phyloP scores from a whole-genome alignment of 345 rosid genomes.

The Euphorbia lathyris region DNA sequence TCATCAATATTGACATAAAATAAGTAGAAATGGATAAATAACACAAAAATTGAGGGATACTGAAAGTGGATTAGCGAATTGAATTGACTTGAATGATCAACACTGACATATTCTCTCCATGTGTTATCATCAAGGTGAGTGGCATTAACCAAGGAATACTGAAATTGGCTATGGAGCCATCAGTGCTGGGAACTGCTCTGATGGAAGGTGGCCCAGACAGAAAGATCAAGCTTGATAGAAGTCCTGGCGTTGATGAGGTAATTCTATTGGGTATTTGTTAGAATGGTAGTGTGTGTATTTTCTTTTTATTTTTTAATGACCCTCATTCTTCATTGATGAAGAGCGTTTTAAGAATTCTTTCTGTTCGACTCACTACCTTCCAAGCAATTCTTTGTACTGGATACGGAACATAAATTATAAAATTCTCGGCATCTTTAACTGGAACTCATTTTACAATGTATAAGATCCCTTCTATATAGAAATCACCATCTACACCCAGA shows the following conservation, averaged over 20 bases:
- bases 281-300: neutral
- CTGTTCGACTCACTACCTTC: neutral
- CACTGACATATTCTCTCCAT: conserved; percentile 10
- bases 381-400: neutral
- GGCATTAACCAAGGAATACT: conserved; percentile 91
- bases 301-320: neutral
- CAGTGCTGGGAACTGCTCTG: conserved; percentile 73
- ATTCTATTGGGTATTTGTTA: conserved; percentile 12
- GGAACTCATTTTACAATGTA: neutral
- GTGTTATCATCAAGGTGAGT: conserved; percentile 46
- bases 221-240: conserved; percentile 78
- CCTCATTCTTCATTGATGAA: neutral
- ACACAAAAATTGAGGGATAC: neutral
- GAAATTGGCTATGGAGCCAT: conserved; percentile 95
- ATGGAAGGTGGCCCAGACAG: conserved; percentile 92
- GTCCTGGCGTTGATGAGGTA: conserved; percentile 93
- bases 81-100: neutral
- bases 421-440: neutral
- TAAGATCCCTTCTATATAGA: too few relatives aligned
- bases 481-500: too few relatives aligned
- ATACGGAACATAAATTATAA: neutral
- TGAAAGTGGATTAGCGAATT: neutral
- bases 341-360: neutral
- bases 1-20: neutral
- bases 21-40: neutral